Evolutionary conservation across 306 rosid species (phyloP), one percentile per base, ranked within the genome.

Genomic region (Inga laurina): DNA sequence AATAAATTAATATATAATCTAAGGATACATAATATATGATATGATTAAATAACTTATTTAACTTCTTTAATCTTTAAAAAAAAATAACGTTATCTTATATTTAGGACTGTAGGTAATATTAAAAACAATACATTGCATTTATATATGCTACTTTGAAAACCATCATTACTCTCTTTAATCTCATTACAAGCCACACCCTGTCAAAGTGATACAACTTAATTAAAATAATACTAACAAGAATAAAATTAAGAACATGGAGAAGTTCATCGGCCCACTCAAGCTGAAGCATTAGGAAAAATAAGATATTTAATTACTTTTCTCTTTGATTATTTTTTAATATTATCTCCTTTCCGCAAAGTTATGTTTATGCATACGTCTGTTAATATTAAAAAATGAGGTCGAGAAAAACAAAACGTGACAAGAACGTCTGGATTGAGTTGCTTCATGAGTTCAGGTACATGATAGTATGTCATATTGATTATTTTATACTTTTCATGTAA

Each of bases 341-440:
- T 62, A 62, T 51, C 15, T 44, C 4, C 48, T 8, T 35, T 48
- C 46, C 48, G 78, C 16, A 35, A 43, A 52, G 65, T 13, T 79
- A 7, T 18, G 2, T 22, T 18, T 15, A 14, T 52, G 1, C 22
- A 18, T 2, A 24, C 13, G 49, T 54, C 61, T 52, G 8, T 27
- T n/a, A 11, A 30, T 49, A 39, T 15, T 64, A 68, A 24, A 68
- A 35, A 82, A 32, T 15, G 22, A 34, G 76, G 59, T 57, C 39
- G 69, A 6, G 49, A 45, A 76, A 45, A 34, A 72, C 64, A 70
- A 70, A 83, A 34, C 72, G 10, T 64, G 87, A 86, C 87, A 80
- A 52, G 78, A 77, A 86, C 64, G 45, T 64, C 64, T 75, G 46
- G 64, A 54, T 57, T n/a, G 10, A 44, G 77, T 39, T 71, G 43